Conservation (phyloP, 176 grass and related monocot genomes). For the Musa troglodytarum region DNA sequence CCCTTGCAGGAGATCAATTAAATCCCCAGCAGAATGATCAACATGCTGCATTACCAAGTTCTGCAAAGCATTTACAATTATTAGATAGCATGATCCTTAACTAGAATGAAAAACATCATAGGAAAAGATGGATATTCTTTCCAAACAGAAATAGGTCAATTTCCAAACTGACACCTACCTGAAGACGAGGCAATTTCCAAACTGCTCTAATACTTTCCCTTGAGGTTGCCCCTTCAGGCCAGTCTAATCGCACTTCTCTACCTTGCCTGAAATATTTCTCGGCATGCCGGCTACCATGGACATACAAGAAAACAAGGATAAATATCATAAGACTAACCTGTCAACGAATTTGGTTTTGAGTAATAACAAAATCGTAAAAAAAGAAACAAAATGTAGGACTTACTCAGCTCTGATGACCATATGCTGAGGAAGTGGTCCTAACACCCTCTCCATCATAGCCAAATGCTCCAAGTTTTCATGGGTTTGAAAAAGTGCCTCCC, state of each 20-base stretch:
- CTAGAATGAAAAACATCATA: background rate
- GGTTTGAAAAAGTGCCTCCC: slow-evolving; percentile 88
- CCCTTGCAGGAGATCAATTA: slow-evolving; percentile 98
- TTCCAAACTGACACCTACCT: slow-evolving; percentile 37
- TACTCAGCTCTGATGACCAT: slow-evolving; percentile 86
- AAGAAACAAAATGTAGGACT: slow-evolving; percentile 14
- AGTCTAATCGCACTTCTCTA: slow-evolving; percentile 61
- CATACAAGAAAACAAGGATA: background rate
- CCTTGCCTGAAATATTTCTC: slow-evolving; percentile 80
- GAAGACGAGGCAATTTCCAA: slow-evolving; percentile 84
- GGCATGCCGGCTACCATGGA: slow-evolving; percentile 51
- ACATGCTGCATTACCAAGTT: slow-evolving; percentile 99
- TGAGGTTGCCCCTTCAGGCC: slow-evolving; percentile 86
- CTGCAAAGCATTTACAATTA: slow-evolving; percentile 37
- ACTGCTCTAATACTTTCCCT: slow-evolving; percentile 87
- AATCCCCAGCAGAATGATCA: slow-evolving; percentile 94
- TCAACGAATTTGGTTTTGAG: background rate
- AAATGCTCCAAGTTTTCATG: slow-evolving; percentile 99
- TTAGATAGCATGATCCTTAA: background rate
- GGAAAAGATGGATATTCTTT: background rate
- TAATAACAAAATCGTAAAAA: background rate
- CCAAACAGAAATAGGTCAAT: background rate
- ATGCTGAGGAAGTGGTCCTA: slow-evolving; percentile 82
- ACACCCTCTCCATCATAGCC: slow-evolving; percentile 94
- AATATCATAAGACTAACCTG: background rate